Evolutionary conservation across 2,329 filamentous ascomycete species (phyloP).

Genomic region (Fusarium duplospermum): DNA sequence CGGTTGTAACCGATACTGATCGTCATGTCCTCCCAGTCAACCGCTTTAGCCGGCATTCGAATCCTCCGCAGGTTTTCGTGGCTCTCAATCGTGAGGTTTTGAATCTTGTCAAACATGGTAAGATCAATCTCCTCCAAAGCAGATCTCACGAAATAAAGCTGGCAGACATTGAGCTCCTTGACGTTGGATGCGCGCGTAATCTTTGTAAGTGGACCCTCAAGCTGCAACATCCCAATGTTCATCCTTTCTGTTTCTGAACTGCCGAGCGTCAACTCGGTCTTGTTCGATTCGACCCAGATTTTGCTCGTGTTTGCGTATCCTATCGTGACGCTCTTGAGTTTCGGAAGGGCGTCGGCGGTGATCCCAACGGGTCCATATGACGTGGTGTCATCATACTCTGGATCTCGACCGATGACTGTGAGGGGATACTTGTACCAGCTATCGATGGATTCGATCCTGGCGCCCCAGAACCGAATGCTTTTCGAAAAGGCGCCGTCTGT

Average conservation of each 20-base stretch:
- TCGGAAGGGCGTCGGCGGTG: conserved; percentile 6
- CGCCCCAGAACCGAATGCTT: conserved; percentile 1
- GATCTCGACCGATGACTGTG: not conserved
- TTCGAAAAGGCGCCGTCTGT: conserved; percentile 6
- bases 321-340: conserved; percentile 20
- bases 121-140: conserved; percentile 8
- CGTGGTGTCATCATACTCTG: not conserved
- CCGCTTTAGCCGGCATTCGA: conserved; percentile 12
- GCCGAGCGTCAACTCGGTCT: conserved; percentile 20
- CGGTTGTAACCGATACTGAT: not conserved
- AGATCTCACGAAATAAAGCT: not conserved
- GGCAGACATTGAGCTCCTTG: conserved; percentile 12
- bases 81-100: not conserved
- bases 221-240: conserved; percentile 9
- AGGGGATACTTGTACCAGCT: conserved; percentile 35
- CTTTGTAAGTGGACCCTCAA: conserved; percentile 11
- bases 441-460: conserved; percentile 18
- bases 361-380: conserved; percentile 4
- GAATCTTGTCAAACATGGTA: conserved; percentile 16
- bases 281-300: conserved; percentile 1
- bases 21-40: conserved; percentile 18
- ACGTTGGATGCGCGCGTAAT: conserved; percentile 7
- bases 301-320: conserved; percentile 16
- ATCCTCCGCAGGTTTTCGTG: conserved; percentile 11
- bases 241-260: conserved; percentile 4